Evolutionary conservation across 768 basidiomycete genomes (phyloP), one percentile per base, ranked within the genome.

Genomic region (Auriscalpium vulgare): DNA sequence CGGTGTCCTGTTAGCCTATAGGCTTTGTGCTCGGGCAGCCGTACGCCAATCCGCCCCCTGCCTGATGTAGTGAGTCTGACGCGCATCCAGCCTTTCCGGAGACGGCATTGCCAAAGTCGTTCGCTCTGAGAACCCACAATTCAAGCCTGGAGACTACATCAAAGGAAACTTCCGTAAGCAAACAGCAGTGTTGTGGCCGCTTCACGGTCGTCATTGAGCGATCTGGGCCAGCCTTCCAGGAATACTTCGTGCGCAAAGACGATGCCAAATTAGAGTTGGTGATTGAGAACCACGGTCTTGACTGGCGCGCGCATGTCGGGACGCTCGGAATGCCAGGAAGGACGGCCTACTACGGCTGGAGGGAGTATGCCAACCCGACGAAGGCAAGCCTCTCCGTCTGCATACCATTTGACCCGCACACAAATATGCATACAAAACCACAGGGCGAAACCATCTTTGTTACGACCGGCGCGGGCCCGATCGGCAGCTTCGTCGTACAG

Each of bases 391-490:
- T 29, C 47, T 13, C 17, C 4, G 47, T 3, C 8, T 48, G n/a
- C 21, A 13, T 48, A 17, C 3, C 47, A 19, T 13, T 19, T 19
- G 11, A 13, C 4, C 23, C 47, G 40, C 40, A 43, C 29, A 29
- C 29, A 5, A 7, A 29, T 29, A 29, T 29, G 7, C 7, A 7
- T 29, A 0, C 29, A 29, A 21, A 21, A 29, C 7, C 7, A 29
- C 47, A 76, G 72, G 81, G 81, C 8, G 78, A 83, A 56, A 72
- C 69, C 0, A 75, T 72, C n/a, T 83, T 80, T 57, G 72, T 84
- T 13, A 71, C 69, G 1, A 69, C 77, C 5, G 80, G 72, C 0
- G 71, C 73, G 10, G 77, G 77, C 60, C 21, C 10, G 4, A 43
- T 56, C 34, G 35, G 49, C 43, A 62, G 54, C 3, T 37, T 74